Evolutionary conservation across 768 basidiomycete genomes (phyloP).

Genomic region (Tricholoma saponaceum): DNA sequence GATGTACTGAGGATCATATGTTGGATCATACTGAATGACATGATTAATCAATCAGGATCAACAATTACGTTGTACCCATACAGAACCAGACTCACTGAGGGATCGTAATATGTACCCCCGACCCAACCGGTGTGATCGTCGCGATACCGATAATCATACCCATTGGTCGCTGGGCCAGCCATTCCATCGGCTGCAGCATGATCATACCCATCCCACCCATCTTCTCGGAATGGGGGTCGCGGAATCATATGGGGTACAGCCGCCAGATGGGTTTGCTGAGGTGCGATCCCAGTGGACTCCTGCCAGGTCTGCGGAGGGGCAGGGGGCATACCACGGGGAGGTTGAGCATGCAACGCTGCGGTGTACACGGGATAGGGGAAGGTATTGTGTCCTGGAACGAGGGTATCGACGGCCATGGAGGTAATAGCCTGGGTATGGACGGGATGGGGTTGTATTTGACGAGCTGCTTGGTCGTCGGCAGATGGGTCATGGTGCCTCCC

Average conservation of each 20-base stretch:
- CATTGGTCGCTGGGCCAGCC: conserved; percentile 35
- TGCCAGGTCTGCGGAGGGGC: conserved; percentile 66
- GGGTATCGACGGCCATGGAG: conserved; percentile 26
- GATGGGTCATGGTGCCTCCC: neutral
- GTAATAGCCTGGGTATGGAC: conserved; percentile 15
- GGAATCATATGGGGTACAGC: conserved; percentile 43
- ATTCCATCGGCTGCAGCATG: conserved; percentile 44
- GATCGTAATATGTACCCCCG: conserved; percentile 52
- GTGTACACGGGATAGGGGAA: conserved; percentile 39
- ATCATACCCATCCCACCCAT: conserved; percentile 57
- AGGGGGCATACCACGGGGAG: conserved; percentile 41
- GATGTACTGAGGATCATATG: conserved; percentile 57
- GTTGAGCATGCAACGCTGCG: conserved; percentile 28
- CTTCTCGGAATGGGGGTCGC: conserved; percentile 47
- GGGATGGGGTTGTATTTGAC: conserved; percentile 12
- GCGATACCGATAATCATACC: conserved; percentile 60
- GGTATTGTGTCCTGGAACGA: conserved; percentile 24
- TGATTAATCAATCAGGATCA: neutral
- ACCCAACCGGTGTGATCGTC: conserved; percentile 56
- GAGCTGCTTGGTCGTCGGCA: conserved; percentile 5
- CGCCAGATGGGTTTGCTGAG: conserved; percentile 59
- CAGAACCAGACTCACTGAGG: conserved; percentile 35
- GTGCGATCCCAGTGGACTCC: conserved; percentile 53
- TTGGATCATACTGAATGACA: conserved; percentile 44
- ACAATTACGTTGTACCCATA: neutral